Evolutionary conservation across 2,329 filamentous ascomycete genomes (phyloP).

Genomic region (Paecilomyces sp.): DNA sequence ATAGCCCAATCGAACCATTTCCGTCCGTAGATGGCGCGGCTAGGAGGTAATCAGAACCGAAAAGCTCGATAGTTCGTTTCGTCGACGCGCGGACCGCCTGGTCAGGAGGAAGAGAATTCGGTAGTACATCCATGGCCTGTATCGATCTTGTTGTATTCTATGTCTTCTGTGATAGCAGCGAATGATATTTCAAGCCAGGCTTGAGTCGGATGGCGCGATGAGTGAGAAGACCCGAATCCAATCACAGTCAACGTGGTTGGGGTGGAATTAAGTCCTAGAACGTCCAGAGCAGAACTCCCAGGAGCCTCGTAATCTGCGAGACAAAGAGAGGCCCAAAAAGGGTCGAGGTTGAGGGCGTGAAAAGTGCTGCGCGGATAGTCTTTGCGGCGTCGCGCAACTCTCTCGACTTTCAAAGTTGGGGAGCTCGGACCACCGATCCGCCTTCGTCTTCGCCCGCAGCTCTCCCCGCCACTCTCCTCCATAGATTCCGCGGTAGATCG

Average conservation of each 20-base stretch:
- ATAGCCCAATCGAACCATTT: constrained; percentile 36
- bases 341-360: neutral
- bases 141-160: neutral
- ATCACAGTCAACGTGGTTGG: neutral
- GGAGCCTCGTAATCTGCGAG: neutral
- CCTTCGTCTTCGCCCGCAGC: neutral
- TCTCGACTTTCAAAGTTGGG: neutral
- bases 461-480: constrained; percentile 1
- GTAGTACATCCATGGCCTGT: constrained; percentile 21
- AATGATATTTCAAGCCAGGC: neutral
- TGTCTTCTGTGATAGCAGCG: neutral
- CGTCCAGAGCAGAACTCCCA: neutral
- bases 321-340: neutral
- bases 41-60: constrained; percentile 40
- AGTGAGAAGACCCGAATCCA: neutral
- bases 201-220: neutral
- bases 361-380: neutral
- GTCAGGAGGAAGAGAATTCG: constrained; percentile 22
- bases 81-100: constrained; percentile 35
- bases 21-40: constrained; percentile 36
- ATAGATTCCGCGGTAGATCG: neutral
- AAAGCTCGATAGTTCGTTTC: constrained; percentile 41
- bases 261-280: neutral
- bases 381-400: neutral
- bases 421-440: constrained; percentile 8